Evolutionary conservation across 140 eudicot genomes (phyloP).

Genomic region (Oenanthe javanica): DNA sequence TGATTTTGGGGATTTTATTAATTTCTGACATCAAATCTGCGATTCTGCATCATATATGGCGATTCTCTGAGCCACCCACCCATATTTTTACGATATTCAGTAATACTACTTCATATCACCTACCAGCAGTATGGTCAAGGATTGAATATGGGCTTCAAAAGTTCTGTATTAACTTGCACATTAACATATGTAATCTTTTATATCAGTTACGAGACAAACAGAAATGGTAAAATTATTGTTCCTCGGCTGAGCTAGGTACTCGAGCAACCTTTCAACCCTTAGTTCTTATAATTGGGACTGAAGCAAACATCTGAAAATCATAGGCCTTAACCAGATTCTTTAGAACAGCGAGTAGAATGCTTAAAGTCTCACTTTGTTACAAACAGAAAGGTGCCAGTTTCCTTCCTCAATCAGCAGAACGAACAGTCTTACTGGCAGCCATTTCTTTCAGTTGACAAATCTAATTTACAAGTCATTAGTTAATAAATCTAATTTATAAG

Average conservation of each 20-base stretch:
- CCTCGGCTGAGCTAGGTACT: neutral
- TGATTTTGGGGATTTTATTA: neutral
- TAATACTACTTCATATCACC: no score
- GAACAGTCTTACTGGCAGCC: neutral
- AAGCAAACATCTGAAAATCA: neutral
- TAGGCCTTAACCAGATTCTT: neutral
- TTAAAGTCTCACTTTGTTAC: neutral
- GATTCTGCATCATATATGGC: no score
- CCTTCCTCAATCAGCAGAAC: no score
- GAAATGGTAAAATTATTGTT: neutral
- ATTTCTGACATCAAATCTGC: neutral
- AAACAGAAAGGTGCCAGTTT: no score
- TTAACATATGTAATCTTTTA: no score
- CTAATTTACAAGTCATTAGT: neutral
- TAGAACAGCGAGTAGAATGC: neutral
- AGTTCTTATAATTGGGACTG: neutral
- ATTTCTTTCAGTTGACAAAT: no score
- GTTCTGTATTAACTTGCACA: no score
- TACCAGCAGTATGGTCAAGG: no score
- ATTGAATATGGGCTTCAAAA: no score
- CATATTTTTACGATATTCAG: no score
- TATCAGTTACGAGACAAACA: neutral
- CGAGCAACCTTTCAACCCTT: neutral
- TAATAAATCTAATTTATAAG: no score
- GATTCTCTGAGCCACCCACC: no score